These are phyloP conservation scores for Wickerhamomyces pijperi DNA, from an alignment of 805 yeast species.

Conservation along the genomic window DNA sequence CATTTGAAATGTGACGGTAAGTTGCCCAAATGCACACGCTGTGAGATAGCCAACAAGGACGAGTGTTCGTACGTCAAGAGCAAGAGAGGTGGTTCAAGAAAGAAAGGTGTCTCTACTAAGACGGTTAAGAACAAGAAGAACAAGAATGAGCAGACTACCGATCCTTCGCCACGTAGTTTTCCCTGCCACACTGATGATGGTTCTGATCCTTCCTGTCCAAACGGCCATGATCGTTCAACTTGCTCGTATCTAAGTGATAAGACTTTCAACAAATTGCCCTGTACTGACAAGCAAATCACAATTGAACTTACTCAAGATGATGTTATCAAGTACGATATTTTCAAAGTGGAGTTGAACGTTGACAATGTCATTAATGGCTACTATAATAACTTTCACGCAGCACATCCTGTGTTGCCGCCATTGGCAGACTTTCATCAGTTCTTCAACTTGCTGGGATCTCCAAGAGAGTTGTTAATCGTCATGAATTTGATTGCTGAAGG, in stretches of 20 bases:
- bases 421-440: constrained; percentile 23
- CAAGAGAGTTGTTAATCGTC: constrained; percentile 30
- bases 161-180: constrained; percentile 2
- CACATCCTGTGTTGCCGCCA: constrained; percentile 40
- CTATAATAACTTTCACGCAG: constrained; percentile 26
- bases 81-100: constrained; percentile 42
- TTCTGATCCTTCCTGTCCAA: constrained; percentile 10
- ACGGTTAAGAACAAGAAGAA: constrained; percentile 6
- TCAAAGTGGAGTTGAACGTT: constrained; percentile 11
- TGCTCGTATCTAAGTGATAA: constrained; percentile 14
- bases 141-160: background rate
- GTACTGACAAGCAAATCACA: background rate
- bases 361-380: constrained; percentile 18
- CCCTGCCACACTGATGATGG: constrained; percentile 11
- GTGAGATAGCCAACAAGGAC: constrained; percentile 22
- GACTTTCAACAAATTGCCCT: constrained; percentile 1
- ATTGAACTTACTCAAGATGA: background rate
- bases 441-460: constrained; percentile 22
- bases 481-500: constrained; percentile 43
- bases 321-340: background rate
- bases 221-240: constrained; percentile 12
- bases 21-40: constrained; percentile 33
- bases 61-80: constrained; percentile 39
- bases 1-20: constrained; percentile 41
- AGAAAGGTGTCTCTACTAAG: constrained; percentile 30